Percentiles rank a stretch among this genome's conserved stretches.
Evolutionary conservation across 768 basidiomycete genomes (phyloP).

Genomic region (Chiua virens): DNA sequence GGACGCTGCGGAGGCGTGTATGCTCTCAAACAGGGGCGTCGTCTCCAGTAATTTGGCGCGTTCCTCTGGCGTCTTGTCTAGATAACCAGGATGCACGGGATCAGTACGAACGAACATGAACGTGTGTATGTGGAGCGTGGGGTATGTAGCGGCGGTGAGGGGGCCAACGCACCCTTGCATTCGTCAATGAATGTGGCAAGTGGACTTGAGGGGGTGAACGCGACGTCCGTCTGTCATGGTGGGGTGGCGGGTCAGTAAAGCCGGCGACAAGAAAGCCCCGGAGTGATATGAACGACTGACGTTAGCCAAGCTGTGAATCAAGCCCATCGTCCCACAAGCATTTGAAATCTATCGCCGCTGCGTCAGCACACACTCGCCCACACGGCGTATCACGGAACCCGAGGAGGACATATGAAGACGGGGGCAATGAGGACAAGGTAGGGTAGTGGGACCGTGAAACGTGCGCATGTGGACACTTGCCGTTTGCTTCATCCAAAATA

Average conservation of each 20-base stretch:
- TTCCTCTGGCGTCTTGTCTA: conserved; percentile 69
- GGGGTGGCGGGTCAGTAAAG: no score
- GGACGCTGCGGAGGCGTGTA: conserved; percentile 70
- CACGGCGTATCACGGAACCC: no score
- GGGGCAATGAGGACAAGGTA: neutral
- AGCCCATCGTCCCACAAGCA: conserved; percentile 86
- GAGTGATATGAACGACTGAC: conserved; percentile 38
- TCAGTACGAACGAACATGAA: no score
- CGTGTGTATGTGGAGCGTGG: neutral
- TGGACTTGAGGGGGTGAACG: conserved; percentile 54
- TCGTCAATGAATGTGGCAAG: conserved; percentile 66
- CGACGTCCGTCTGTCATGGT: conserved; percentile 50
- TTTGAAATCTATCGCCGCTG: conserved; percentile 54
- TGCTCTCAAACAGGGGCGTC: conserved; percentile 71
- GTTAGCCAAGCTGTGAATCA: conserved; percentile 82
- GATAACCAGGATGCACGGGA: neutral
- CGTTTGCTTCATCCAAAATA: conserved; percentile 92
- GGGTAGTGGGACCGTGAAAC: neutral
- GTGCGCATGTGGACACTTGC: conserved; percentile 38
- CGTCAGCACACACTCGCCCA: neutral
- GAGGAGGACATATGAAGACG: no score
- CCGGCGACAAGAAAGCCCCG: conserved; percentile 1
- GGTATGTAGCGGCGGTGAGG: neutral
- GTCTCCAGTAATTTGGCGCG: conserved; percentile 75
- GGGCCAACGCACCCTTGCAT: conserved; percentile 57